Conservation (phyloP, 106 monocot genomes). For the Cymbidium sinense region DNA sequence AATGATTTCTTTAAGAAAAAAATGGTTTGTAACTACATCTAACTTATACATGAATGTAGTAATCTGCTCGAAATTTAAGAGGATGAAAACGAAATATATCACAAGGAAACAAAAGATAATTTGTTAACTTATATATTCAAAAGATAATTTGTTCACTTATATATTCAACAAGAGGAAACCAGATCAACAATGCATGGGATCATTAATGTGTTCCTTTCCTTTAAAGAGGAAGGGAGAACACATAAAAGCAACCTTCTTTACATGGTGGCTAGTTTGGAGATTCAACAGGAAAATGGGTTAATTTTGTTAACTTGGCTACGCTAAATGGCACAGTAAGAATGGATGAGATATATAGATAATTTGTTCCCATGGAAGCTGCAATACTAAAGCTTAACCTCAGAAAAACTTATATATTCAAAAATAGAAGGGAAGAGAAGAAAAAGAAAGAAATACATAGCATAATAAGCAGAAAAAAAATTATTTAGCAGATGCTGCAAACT, state of each 20-base stretch:
- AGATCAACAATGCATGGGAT: neutral
- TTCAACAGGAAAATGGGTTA: too few species aligned
- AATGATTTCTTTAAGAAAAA: neutral
- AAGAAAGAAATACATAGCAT: neutral
- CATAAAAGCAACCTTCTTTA: neutral
- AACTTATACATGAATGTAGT: neutral
- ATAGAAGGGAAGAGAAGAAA: neutral
- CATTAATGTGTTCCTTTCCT: neutral
- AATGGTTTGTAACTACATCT: neutral
- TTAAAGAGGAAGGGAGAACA: neutral
- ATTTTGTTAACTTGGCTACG: neutral
- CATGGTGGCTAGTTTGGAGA: neutral
- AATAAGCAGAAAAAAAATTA: neutral
- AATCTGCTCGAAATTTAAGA: neutral
- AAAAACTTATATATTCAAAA: neutral
- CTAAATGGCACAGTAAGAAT: neutral
- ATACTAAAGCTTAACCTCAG: neutral
- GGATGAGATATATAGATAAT: neutral
- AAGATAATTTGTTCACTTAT: too few species aligned
- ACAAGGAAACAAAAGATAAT: neutral
- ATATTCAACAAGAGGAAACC: neutral
- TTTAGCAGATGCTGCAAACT: neutral
- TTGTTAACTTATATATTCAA: too few species aligned
- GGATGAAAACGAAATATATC: neutral
- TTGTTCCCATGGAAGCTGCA: neutral